Conservation (phyloP, 73 alveolate species). For the Breviolum minutum region DNA sequence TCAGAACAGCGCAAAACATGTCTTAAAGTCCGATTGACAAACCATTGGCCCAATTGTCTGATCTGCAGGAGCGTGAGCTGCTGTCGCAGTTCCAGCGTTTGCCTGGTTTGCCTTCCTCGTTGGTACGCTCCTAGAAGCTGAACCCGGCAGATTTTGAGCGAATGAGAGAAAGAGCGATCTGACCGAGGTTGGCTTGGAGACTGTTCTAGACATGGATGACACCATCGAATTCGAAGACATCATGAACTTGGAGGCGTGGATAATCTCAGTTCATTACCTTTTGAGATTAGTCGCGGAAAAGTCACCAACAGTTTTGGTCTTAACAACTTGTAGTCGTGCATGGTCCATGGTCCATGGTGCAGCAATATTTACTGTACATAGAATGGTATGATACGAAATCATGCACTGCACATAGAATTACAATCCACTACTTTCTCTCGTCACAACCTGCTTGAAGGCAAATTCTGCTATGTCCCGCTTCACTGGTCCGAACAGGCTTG, state of each 20-base stretch:
- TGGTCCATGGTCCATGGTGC: background rate
- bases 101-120: constrained; percentile 75
- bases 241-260: constrained; percentile 76
- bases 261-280: background rate
- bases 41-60: background rate
- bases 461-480: constrained; percentile 87
- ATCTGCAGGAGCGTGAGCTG: constrained; percentile 63
- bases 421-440: background rate
- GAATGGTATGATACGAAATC: no score
- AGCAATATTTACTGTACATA: no score
- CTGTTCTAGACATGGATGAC: constrained; percentile 71
- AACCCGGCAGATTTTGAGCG: background rate
- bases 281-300: no score
- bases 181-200: constrained; percentile 86
- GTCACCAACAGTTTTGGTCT: no score
- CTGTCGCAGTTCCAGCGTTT: constrained; percentile 76
- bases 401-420: no score
- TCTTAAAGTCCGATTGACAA: background rate
- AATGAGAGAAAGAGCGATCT: background rate
- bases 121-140: background rate
- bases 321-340: background rate
- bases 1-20: background rate
- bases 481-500: constrained; percentile 84
- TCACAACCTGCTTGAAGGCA: constrained; percentile 5
- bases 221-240: constrained; percentile 86